Percentiles rank a stretch among this genome's conserved stretches.
These are phyloP conservation scores for Harrya chromipes DNA, from an alignment of 768 basidiomycete genomes.

Conservation along the genomic window DNA sequence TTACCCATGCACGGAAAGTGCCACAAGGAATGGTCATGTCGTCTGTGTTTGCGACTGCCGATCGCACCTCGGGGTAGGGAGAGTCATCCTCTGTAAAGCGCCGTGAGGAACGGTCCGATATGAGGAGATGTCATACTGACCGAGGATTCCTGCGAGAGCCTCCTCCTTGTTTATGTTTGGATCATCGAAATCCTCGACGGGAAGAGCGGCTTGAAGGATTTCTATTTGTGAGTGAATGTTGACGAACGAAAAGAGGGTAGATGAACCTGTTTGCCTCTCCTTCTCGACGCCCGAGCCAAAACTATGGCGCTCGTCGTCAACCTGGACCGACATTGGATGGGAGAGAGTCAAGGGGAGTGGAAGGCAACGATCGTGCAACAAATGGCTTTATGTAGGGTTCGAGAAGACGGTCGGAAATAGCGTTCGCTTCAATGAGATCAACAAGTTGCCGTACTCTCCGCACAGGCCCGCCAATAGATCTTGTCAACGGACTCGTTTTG, in stretches of 20 bases:
- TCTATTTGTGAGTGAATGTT: slow-evolving; percentile 1
- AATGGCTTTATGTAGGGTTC: slow-evolving; percentile 13
- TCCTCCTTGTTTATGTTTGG: slow-evolving; percentile 35
- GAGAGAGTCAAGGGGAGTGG: neutral
- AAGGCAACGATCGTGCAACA: neutral
- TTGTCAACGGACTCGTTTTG: too few species aligned
- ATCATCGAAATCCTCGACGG: slow-evolving; percentile 32
- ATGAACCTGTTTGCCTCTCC: slow-evolving; percentile 21
- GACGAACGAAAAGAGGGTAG: neutral
- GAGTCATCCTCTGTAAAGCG: slow-evolving; percentile 59
- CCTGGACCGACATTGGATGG: slow-evolving; percentile 15
- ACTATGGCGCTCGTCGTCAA: slow-evolving; percentile 17
- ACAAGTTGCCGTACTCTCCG: too few species aligned
- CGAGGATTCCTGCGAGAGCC: slow-evolving; percentile 25
- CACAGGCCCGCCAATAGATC: too few species aligned
- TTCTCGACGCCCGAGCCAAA: slow-evolving; percentile 20
- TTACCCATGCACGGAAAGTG: slow-evolving; percentile 58
- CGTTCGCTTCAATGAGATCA: neutral
- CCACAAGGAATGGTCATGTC: slow-evolving; percentile 62
- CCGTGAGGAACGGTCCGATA: slow-evolving; percentile 15
- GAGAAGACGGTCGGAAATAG: neutral
- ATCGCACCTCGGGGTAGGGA: slow-evolving; percentile 81
- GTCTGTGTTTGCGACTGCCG: slow-evolving; percentile 72
- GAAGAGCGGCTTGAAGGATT: slow-evolving; percentile 1
- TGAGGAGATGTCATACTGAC: slow-evolving; percentile 7